Conservation (phyloP, 129 eudicot species). For the Flaveria linearis region DNA sequence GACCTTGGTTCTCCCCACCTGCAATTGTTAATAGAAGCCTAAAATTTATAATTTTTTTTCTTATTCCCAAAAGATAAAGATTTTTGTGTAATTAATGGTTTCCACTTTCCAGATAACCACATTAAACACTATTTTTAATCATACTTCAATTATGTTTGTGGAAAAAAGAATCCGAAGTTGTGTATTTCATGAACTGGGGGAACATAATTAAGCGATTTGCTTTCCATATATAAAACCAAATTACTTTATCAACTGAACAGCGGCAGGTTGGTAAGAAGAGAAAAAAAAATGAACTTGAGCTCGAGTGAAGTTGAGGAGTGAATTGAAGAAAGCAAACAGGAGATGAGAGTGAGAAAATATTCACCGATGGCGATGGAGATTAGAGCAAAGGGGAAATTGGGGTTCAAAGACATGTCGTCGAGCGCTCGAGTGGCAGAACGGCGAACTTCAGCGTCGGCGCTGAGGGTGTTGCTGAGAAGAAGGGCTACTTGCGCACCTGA, state of each 20-base stretch:
- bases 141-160: not conserved
- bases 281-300: not conserved
- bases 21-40: not conserved
- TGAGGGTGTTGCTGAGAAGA: constrained; percentile 57
- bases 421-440: constrained; percentile 62
- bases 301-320: not conserved
- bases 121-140: not conserved
- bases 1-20: constrained; percentile 66
- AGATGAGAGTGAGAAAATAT: constrained; percentile 6
- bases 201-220: too few relatives aligned
- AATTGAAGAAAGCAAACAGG: not conserved
- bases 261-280: not conserved
- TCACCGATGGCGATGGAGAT: constrained; percentile 59
- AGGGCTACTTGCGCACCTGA: constrained; percentile 39
- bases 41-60: too few relatives aligned
- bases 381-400: constrained; percentile 51
- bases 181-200: too few relatives aligned
- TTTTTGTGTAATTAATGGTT: too few relatives aligned
- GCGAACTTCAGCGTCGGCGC: constrained; percentile 55
- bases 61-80: too few relatives aligned
- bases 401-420: constrained; percentile 45
- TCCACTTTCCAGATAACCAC: not conserved
- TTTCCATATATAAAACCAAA: too few relatives aligned
- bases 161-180: too few relatives aligned
- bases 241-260: not conserved